Evolutionary conservation across 441 rosid species (phyloP).

Genomic region (Flueggea neowawraea): DNA sequence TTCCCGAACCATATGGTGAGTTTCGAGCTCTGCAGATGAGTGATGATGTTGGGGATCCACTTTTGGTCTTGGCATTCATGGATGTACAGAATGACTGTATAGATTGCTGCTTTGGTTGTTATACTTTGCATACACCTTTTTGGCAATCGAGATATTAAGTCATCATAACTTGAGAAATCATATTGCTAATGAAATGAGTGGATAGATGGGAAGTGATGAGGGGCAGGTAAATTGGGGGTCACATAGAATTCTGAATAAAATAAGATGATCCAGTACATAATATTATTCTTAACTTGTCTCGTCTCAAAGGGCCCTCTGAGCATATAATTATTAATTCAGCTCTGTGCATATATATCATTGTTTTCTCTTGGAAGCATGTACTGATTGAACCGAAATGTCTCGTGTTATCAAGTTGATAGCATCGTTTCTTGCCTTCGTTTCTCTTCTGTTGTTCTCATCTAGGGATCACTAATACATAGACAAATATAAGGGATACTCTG

Average conservation of each 20-base stretch:
- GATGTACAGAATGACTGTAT: too few species aligned
- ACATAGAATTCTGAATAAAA: constrained; percentile 1
- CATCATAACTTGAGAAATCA: too few species aligned
- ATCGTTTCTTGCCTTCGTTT: constrained; percentile 15
- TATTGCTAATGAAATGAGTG: too few species aligned
- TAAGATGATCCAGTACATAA: constrained; percentile 6
- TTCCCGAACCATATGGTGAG: too few species aligned
- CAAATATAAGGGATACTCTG: constrained; percentile 16
- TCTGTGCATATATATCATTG: constrained; percentile 20
- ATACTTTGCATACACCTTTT: too few species aligned
- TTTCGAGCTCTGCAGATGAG: too few species aligned
- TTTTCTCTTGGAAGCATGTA: constrained; percentile 32
- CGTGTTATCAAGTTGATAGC: constrained; percentile 16
- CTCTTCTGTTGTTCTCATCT: constrained; percentile 22
- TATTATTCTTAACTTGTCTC: constrained; percentile 20
- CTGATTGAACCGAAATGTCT: constrained; percentile 26
- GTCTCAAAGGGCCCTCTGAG: constrained; percentile 24
- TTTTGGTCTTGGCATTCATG: too few species aligned
- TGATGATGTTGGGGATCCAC: too few species aligned
- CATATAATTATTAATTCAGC: constrained; percentile 12
- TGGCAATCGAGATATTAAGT: too few species aligned
- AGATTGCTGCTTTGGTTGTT: too few species aligned
- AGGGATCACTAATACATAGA: constrained; percentile 16
- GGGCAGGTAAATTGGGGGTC: background rate
- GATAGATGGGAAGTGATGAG: too few species aligned